Base-by-base conservation (phyloP, 495 filamentous ascomycete genomes). In the Neurospora sp. region DNA sequence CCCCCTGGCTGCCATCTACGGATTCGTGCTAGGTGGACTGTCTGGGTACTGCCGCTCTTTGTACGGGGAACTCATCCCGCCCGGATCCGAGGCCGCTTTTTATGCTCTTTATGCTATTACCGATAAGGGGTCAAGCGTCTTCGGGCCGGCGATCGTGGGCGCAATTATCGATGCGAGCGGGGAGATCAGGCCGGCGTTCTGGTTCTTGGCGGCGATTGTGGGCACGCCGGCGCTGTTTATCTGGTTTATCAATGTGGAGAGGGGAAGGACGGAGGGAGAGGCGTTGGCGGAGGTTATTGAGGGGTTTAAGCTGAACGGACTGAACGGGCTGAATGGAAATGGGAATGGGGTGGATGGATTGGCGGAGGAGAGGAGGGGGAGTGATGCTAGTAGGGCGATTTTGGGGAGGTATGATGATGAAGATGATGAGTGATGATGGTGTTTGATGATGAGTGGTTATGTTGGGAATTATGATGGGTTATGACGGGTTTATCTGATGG, bases 91-190 rank as follows among this genome's bases (percentile, higher is more conserved):
- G 83, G 94, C 96, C 3, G 93, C 96, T 1, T 99, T 99, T 79
- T 99, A 95, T 80, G 94, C 96, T 0, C 87, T 99, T 2, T 99
- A 97, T 76, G 95, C 96, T 6, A 97, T 99, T 74, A 99, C 96
- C 16, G 96, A 99, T 78, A 99, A 99, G 81, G 96, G 96, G 27
- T 96, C 92, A 8, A 96, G 92, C 78, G 85, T 99, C 20, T 97
- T 99, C 79, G 96, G 96, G 0, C 96, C 96, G 5, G 91, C 93
- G 3, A 95, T 99, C 78, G 96, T 98, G 1, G 96, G 96, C 4
- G 88, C 89, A 0, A 94, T 99, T 72, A 97, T 96, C 16, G 94
- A 98, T 77, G 88, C 86, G 18, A 93, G 92, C 71, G 96, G 96
- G 2, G 91, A 94, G 75, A 98, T 99, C 73, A 85, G 96, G 75